phyloP scores from a whole-genome alignment of 2,329 filamentous ascomycete genomes.

The Aspergillus transmontanensis region DNA sequence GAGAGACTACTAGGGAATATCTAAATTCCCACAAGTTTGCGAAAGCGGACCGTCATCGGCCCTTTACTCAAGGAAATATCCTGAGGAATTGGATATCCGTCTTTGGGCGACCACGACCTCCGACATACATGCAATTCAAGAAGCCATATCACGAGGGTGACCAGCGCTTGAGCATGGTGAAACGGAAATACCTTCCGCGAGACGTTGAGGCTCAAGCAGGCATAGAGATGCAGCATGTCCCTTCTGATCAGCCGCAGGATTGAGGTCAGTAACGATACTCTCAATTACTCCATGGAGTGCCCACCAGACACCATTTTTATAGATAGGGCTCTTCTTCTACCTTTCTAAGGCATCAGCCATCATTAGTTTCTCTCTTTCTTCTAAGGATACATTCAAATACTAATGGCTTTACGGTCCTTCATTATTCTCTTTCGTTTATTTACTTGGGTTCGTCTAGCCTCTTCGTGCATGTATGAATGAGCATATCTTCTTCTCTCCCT shows the following conservation, averaged over 20 bases:
- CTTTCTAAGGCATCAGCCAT: neutral
- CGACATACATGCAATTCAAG: slow-evolving; percentile 90
- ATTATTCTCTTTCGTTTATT: slow-evolving; percentile 14
- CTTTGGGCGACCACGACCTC: slow-evolving; percentile 78
- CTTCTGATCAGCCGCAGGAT: slow-evolving; percentile 24
- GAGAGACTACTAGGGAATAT: slow-evolving; percentile 95
- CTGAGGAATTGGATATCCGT: slow-evolving; percentile 80
- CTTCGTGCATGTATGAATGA: neutral
- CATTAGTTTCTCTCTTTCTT: neutral
- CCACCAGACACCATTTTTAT: neutral
- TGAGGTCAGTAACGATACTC: slow-evolving; percentile 25
- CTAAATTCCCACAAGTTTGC: slow-evolving; percentile 94
- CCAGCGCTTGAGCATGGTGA: slow-evolving; percentile 72
- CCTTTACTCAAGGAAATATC: slow-evolving; percentile 78
- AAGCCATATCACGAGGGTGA: slow-evolving; percentile 74
- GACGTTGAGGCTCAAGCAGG: slow-evolving; percentile 55
- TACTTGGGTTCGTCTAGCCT: neutral
- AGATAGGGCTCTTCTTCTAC: neutral
- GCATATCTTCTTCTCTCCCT: neutral
- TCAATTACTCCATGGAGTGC: neutral
- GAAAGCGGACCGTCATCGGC: slow-evolving; percentile 86
- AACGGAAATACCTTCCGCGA: slow-evolving; percentile 54
- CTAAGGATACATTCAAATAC: neutral
- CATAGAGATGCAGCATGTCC: slow-evolving; percentile 74
- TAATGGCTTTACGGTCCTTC: slow-evolving; percentile 5